Percentiles rank a stretch among this genome's conserved stretches.
phyloP scores from a whole-genome alignment of 495 filamentous ascomycete genomes.

The Annulohypoxylon bovei region DNA sequence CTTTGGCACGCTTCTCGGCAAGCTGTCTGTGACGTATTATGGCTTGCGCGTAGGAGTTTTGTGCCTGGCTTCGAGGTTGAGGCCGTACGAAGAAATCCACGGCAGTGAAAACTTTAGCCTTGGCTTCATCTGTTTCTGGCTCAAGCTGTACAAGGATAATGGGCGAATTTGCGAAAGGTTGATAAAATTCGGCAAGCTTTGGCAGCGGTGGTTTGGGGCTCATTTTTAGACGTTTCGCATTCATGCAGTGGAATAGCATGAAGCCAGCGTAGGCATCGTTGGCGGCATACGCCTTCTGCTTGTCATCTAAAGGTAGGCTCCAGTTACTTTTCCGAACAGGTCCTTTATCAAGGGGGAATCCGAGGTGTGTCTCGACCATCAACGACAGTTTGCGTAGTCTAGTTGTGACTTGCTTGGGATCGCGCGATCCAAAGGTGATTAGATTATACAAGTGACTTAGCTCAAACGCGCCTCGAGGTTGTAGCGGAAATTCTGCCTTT shows the following conservation, averaged over 20 bases:
- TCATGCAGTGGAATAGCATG: slow-evolving; percentile 69
- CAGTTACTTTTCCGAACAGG: slow-evolving; percentile 72
- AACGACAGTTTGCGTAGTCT: slow-evolving; percentile 64
- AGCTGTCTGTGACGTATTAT: too few species aligned
- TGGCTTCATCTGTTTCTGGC: background rate
- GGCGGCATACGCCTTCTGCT: slow-evolving; percentile 73
- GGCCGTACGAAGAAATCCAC: slow-evolving; percentile 15
- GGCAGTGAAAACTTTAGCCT: slow-evolving; percentile 2
- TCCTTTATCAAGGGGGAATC: slow-evolving; percentile 71
- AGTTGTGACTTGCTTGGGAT: slow-evolving; percentile 60
- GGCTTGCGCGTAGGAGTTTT: too few species aligned
- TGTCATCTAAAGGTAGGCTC: slow-evolving; percentile 61
- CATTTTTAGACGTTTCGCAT: slow-evolving; percentile 66
- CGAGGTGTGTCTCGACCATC: slow-evolving; percentile 70
- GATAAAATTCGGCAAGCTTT: slow-evolving; percentile 63
- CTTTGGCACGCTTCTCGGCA: background rate
- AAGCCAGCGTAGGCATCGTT: slow-evolving; percentile 74
- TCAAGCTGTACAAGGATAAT: slow-evolving; percentile 17
- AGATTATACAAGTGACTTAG: slow-evolving; percentile 74
- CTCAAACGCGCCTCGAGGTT: slow-evolving; percentile 70
- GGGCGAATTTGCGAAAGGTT: background rate
- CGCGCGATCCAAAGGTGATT: slow-evolving; percentile 62
- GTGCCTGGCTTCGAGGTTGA: too few species aligned
- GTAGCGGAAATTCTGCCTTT: slow-evolving; percentile 64
- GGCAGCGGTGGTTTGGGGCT: slow-evolving; percentile 70